Evolutionary conservation across 768 basidiomycete genomes (phyloP).

Genomic region (Tulasnella sp.): DNA sequence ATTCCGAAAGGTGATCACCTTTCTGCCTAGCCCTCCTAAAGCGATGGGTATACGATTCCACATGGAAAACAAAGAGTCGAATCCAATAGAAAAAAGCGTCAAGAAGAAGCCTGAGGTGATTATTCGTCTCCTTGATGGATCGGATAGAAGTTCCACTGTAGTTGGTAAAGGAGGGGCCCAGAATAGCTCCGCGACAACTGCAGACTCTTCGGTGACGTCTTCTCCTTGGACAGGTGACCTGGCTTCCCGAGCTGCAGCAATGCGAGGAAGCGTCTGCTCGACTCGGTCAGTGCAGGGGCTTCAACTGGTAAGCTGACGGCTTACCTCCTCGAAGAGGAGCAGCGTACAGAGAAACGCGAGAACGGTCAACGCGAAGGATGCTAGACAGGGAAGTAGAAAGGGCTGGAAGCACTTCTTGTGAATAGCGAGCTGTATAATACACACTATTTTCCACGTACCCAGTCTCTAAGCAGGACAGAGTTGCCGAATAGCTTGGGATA

Average conservation of each 20-base stretch:
- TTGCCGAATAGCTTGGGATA: constrained; percentile 48
- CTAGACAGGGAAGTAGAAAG: constrained; percentile 34
- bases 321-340: constrained; percentile 31
- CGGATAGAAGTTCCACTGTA: constrained; percentile 7
- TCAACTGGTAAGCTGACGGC: not conserved
- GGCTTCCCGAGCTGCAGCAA: not conserved
- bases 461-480: constrained; percentile 42
- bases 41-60: constrained; percentile 61
- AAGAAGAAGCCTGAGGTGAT: constrained; percentile 39
- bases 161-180: not conserved
- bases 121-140: constrained; percentile 28
- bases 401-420: constrained; percentile 28
- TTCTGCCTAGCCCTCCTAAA: constrained; percentile 59
- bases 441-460: not conserved
- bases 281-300: not conserved
- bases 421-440: not conserved
- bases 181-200: too few relatives aligned
- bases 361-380: constrained; percentile 31
- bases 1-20: constrained; percentile 38
- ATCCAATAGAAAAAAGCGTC: constrained; percentile 50
- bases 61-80: constrained; percentile 64
- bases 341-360: constrained; percentile 25
- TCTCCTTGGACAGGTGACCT: not conserved
- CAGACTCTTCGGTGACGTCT: not conserved
- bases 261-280: not conserved